A percentile compares a stretch with the other conserved stretches of the same genome.
These are phyloP conservation scores for Echinochloa phyllopogon DNA, from an alignment of 176 grass and related monocot species.

Conservation along the genomic window DNA sequence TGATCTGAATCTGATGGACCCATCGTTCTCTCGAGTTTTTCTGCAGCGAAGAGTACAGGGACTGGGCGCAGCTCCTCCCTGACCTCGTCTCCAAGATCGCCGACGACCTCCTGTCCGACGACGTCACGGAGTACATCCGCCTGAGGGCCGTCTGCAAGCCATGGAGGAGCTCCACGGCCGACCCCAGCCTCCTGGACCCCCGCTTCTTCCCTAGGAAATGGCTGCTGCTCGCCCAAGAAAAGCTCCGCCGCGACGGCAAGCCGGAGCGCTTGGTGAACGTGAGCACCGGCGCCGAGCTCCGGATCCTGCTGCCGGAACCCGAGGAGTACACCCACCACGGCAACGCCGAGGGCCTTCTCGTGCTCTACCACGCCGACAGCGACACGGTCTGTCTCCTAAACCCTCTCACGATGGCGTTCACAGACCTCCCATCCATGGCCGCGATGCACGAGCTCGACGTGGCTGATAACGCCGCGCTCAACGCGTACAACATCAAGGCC, in stretches of 20 bases:
- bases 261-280: neutral
- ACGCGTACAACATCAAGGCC: neutral
- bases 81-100: neutral
- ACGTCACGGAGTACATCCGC: neutral
- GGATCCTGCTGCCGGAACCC: neutral
- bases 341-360: conserved; percentile 3
- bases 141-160: conserved; percentile 3
- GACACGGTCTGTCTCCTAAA: neutral
- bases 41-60: neutral
- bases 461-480: too few relatives aligned
- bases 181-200: neutral
- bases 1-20: too few relatives aligned
- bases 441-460: neutral
- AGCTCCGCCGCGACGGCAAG: neutral
- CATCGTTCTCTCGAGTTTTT: neutral
- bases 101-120: neutral
- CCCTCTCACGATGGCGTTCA: neutral
- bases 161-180: neutral
- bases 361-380: neutral
- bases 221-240: neutral
- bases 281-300: neutral
- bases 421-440: neutral
- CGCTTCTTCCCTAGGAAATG: neutral
- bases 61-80: neutral
- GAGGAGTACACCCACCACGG: neutral